phyloP scores from a whole-genome alignment of 257 asterid species.

The Linaria vulgaris region DNA sequence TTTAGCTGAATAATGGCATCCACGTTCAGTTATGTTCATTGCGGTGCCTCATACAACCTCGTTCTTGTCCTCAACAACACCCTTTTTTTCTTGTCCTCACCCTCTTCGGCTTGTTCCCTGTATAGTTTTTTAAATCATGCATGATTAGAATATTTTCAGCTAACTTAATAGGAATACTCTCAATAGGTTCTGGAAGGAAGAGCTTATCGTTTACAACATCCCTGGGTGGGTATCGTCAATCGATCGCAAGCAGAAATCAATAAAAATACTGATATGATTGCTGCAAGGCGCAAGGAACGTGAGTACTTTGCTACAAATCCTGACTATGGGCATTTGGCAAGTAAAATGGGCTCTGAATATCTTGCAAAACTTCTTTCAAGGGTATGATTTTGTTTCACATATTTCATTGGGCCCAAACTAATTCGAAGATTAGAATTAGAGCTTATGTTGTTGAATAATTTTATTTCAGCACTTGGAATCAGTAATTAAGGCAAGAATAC shows the following conservation, averaged over 20 bases:
- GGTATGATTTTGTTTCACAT: constrained; percentile 52
- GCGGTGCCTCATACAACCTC: too few relatives aligned
- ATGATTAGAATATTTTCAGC: neutral
- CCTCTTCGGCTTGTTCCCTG: too few relatives aligned
- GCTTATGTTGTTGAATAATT: constrained; percentile 23
- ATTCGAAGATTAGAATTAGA: constrained; percentile 19
- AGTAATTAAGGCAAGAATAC: constrained; percentile 78
- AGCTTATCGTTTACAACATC: constrained; percentile 76
- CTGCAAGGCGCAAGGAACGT: constrained; percentile 70
- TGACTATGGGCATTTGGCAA: constrained; percentile 79
- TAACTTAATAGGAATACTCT: constrained; percentile 15
- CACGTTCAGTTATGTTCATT: too few relatives aligned
- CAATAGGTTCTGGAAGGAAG: constrained; percentile 89
- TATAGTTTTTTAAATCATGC: too few relatives aligned
- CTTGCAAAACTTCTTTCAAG: constrained; percentile 90
- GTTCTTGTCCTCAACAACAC: too few relatives aligned
- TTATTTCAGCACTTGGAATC: constrained; percentile 78
- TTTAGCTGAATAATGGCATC: too few relatives aligned
- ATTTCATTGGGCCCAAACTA: neutral
- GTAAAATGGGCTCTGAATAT: constrained; percentile 91
- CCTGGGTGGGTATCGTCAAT: constrained; percentile 95
- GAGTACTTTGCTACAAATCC: constrained; percentile 88
- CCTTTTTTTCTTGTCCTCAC: too few relatives aligned
- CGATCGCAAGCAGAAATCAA: constrained; percentile 95
- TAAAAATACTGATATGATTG: constrained; percentile 66